Evolutionary conservation across 306 rosid species (phyloP).

Genomic region (Ammopiptanthus mongolicus): DNA sequence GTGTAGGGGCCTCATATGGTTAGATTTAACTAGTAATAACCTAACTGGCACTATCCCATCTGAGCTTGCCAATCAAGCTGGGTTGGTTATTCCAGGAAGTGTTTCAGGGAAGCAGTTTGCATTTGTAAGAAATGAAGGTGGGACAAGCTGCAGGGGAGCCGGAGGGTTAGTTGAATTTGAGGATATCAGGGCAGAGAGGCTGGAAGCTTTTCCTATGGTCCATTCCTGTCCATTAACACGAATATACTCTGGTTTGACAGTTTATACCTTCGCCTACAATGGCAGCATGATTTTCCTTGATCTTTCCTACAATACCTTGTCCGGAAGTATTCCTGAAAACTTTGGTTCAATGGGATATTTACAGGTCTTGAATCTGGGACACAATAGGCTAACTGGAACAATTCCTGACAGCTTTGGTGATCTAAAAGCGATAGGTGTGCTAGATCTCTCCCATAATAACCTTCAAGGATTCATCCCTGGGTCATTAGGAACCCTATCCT

Average conservation of each 20-base stretch:
- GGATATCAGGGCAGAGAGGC: constrained; percentile 48
- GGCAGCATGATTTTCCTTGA: constrained; percentile 76
- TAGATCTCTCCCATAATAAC: constrained; percentile 66
- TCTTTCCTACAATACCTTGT: constrained; percentile 61
- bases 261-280: constrained; percentile 44
- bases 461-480: constrained; percentile 61
- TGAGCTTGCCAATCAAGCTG: constrained; percentile 56
- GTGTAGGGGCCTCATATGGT: constrained; percentile 64
- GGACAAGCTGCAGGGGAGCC: constrained; percentile 73
- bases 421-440: constrained; percentile 53
- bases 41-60: constrained; percentile 52
- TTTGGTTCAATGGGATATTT: constrained; percentile 49
- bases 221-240: constrained; percentile 65
- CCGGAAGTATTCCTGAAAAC: constrained; percentile 47
- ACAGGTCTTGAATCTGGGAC: constrained; percentile 70
- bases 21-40: constrained; percentile 59
- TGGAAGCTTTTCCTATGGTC: constrained; percentile 55
- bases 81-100: constrained; percentile 48
- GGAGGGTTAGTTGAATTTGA: constrained; percentile 73
- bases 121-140: constrained; percentile 76
- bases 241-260: constrained; percentile 61
- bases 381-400: constrained; percentile 48
- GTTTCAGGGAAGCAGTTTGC: constrained; percentile 77
- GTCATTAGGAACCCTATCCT: constrained; percentile 53
- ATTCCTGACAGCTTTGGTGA: constrained; percentile 69